These are phyloP conservation scores for Penicillium desertorum DNA, from an alignment of 495 filamentous ascomycete species.

Conservation along the genomic window DNA sequence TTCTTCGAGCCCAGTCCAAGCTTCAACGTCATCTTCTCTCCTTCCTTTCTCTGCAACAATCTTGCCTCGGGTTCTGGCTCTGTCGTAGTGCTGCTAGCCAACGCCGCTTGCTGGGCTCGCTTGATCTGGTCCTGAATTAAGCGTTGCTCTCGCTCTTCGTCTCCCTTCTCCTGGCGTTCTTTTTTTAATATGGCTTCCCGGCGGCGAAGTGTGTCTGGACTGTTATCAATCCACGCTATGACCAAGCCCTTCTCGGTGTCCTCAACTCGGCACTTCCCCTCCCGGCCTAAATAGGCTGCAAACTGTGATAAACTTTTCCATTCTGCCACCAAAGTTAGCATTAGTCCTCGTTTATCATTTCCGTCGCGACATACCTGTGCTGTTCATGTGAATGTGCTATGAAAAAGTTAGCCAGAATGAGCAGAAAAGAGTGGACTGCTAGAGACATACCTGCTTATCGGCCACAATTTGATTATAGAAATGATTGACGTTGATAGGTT, in stretches of 20 bases:
- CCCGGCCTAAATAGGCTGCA: slow-evolving; percentile 75
- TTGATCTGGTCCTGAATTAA: slow-evolving; percentile 77
- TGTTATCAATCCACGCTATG: slow-evolving; percentile 88
- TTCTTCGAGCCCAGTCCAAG: slow-evolving; percentile 56
- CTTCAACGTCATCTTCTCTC: slow-evolving; percentile 79
- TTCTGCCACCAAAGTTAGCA: slow-evolving; percentile 28
- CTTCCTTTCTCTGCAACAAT: slow-evolving; percentile 65
- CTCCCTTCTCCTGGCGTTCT: slow-evolving; percentile 81
- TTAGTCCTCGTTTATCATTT: not conserved
- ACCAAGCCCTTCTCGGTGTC: slow-evolving; percentile 85
- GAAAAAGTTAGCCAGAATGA: not conserved
- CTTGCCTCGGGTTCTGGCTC: slow-evolving; percentile 44
- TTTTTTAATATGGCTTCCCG: slow-evolving; percentile 78
- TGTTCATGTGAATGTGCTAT: slow-evolving; percentile 84
- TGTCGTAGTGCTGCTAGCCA: slow-evolving; percentile 35
- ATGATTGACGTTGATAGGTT: slow-evolving; percentile 78
- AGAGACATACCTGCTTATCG: slow-evolving; percentile 45
- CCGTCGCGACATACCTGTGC: slow-evolving; percentile 50
- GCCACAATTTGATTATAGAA: slow-evolving; percentile 81
- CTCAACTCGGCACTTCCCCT: slow-evolving; percentile 82
- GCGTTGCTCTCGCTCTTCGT: slow-evolving; percentile 83
- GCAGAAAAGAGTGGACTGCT: not conserved
- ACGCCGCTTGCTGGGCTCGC: slow-evolving; percentile 54
- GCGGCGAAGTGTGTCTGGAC: slow-evolving; percentile 74
- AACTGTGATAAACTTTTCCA: slow-evolving; percentile 87